A percentile compares a stretch with the other conserved stretches of the same genome.
These are phyloP conservation scores for Ceratocystis cubensis DNA, from an alignment of 2,329 filamentous ascomycete genomes.

Conservation along the genomic window DNA sequence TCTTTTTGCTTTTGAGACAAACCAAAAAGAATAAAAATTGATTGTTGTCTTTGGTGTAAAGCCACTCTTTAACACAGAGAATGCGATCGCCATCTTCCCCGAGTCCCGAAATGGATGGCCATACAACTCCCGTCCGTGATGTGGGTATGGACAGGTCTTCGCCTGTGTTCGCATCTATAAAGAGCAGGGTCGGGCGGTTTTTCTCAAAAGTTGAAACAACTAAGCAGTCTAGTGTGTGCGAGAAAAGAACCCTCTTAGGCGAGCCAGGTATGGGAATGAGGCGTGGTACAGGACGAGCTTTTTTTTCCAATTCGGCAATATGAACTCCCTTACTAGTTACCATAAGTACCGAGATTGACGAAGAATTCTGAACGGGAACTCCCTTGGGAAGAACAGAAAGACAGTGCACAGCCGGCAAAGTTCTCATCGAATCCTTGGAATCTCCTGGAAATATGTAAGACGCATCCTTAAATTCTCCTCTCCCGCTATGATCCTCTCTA, in stretches of 20 bases:
- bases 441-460: slow-evolving; percentile 42
- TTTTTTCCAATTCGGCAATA: slow-evolving; percentile 39
- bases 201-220: slow-evolving; percentile 39
- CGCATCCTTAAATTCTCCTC: slow-evolving; percentile 31
- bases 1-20: slow-evolving; percentile 40
- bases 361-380: slow-evolving; percentile 1
- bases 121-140: slow-evolving; percentile 31
- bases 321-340: slow-evolving; percentile 39
- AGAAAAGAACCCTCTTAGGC: slow-evolving; percentile 43
- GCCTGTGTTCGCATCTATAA: slow-evolving; percentile 45
- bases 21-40: slow-evolving; percentile 52
- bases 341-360: slow-evolving; percentile 28
- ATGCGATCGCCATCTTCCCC: slow-evolving; percentile 47
- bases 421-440: slow-evolving; percentile 29
- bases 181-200: slow-evolving; percentile 38
- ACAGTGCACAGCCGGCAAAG: slow-evolving; percentile 8
- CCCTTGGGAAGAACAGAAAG: slow-evolving; percentile 13
- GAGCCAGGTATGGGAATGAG: slow-evolving; percentile 37
- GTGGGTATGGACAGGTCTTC: slow-evolving; percentile 37
- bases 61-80: slow-evolving; percentile 51
- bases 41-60: slow-evolving; percentile 42
- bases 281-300: slow-evolving; percentile 38
- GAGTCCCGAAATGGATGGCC: slow-evolving; percentile 43
- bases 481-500: slow-evolving; percentile 23
- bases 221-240: slow-evolving; percentile 38